Conservation (phyloP, 2,329 filamentous ascomycete genomes). For the Xylariaceae sp. region DNA sequence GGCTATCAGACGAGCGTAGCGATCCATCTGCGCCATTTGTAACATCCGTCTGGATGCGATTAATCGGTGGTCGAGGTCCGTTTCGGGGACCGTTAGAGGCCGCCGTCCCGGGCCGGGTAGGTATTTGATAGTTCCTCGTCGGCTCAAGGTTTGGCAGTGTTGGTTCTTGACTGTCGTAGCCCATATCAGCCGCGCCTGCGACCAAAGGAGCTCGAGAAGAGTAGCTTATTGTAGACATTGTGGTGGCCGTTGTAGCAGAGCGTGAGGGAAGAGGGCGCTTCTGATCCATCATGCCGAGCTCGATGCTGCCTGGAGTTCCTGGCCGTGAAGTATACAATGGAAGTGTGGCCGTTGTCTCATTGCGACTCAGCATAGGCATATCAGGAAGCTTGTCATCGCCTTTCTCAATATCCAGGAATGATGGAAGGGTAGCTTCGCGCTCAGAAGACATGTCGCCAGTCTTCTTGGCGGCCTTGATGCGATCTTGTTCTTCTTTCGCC, state of each 20-base stretch:
- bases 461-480: slow-evolving; percentile 52
- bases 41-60: slow-evolving; percentile 22
- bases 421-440: slow-evolving; percentile 67
- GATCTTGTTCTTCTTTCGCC: slow-evolving; percentile 68
- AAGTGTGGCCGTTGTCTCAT: slow-evolving; percentile 60
- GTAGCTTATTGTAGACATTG: slow-evolving; percentile 58
- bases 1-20: slow-evolving; percentile 23
- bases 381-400: slow-evolving; percentile 50
- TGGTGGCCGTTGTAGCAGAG: slow-evolving; percentile 45
- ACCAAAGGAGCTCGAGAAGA: slow-evolving; percentile 64
- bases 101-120: slow-evolving; percentile 36
- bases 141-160: slow-evolving; percentile 33
- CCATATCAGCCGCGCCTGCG: slow-evolving; percentile 59
- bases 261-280: slow-evolving; percentile 48
- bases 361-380: slow-evolving; percentile 59
- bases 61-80: slow-evolving; percentile 23
- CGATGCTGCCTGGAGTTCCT: slow-evolving; percentile 51
- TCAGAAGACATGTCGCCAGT: slow-evolving; percentile 50
- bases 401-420: slow-evolving; percentile 47
- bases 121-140: slow-evolving; percentile 29
- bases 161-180: slow-evolving; percentile 44
- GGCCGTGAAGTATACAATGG: slow-evolving; percentile 62
- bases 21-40: slow-evolving; percentile 16
- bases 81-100: slow-evolving; percentile 35
- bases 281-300: slow-evolving; percentile 52